Conservation (phyloP, 805 yeast genomes). For the Kodamaea sagamina region DNA sequence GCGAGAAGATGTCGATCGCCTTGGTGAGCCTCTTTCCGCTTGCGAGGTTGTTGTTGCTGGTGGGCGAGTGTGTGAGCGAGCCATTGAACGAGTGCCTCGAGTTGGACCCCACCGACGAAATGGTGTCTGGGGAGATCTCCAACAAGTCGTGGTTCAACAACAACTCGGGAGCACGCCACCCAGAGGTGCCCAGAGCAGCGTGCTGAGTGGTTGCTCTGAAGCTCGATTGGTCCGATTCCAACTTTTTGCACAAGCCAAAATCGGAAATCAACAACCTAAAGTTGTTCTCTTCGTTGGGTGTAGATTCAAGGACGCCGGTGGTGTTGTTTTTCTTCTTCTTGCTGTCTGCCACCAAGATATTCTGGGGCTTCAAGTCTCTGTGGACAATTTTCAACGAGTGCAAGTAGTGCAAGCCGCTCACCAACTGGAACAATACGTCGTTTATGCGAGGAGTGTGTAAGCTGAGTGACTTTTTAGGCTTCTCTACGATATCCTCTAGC, state of each 20-base stretch:
- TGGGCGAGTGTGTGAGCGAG: conserved; percentile 4
- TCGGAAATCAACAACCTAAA: conserved; percentile 84
- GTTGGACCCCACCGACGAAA: conserved; percentile 27
- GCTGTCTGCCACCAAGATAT: conserved; percentile 79
- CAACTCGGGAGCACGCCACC: conserved; percentile 98
- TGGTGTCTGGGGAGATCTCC: conserved; percentile 42
- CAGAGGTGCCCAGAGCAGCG: conserved; percentile 91
- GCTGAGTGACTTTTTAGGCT: conserved; percentile 40
- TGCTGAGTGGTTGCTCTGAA: conserved; percentile 89
- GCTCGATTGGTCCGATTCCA: conserved; percentile 90
- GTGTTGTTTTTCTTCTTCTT: conserved; percentile 34
- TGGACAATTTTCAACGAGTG: conserved; percentile 92
- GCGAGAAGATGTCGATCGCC: conserved; percentile 89
- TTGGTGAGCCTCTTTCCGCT: conserved; percentile 67
- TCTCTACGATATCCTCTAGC: conserved; percentile 79
- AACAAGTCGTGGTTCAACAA: conserved; percentile 44
- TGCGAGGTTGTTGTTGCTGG: conserved; percentile 7
- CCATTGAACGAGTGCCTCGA: conserved; percentile 19
- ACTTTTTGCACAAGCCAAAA: conserved; percentile 90
- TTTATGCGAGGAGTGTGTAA: conserved; percentile 45
- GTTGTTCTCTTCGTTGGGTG: conserved; percentile 15
- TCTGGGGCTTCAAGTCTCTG: conserved; percentile 93
- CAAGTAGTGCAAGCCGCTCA: conserved; percentile 80
- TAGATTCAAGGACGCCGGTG: conserved; percentile 9
- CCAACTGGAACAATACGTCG: conserved; percentile 69